Base-by-base conservation (phyloP, 768 basidiomycete species). In the Russula lepida region DNA sequence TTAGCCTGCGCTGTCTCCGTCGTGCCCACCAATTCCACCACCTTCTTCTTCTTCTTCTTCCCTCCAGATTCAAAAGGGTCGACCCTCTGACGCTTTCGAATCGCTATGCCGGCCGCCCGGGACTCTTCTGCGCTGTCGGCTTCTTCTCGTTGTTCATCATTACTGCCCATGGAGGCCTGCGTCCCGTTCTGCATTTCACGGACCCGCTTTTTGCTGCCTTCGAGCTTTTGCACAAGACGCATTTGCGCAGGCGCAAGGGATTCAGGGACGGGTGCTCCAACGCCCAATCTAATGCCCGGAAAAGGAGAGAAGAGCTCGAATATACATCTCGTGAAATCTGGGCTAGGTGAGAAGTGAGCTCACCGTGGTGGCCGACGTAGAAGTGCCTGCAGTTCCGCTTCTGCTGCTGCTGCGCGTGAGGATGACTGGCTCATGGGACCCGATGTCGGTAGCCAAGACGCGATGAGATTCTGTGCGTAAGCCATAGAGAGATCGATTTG, bases 401-500 rank as follows among this genome's bases (percentile, higher is more conserved):
- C 72, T 51, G 64, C 56, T 25, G 64, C 59, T 2, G 55, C 50
- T n/a, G 63, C 62, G 55, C 67, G 64, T 4, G 54, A 59, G 4
- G 66, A 60, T 37, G 66, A 58, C 9, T 39, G 61, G 2, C 58
- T 66, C 28, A 70, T 65, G 19, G 69, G 62, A 6, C 68, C 58
- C 35, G 66, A 69, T 35, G 55, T 58, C 41, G 76, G 73, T 66
- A 92, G 77, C 89, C 89, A 92, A 57, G 89, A 87, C 23, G 86
- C 78, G 47, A 88, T 82, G 67, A 91, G 77, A 69, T 82, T 78
- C 64, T 90, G 81, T 1, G 85, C 83, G 71, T 84, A 82, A 6
- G 89, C 84, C 82, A 91, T 83, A 23, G 89, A 84, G 68, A 88
- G 74, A 71, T 92, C 86, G 55, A 91, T 84, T 73, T 87, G 87